Conservation (phyloP, 2,329 filamentous ascomycete species). For the Talaromyces sp. region DNA sequence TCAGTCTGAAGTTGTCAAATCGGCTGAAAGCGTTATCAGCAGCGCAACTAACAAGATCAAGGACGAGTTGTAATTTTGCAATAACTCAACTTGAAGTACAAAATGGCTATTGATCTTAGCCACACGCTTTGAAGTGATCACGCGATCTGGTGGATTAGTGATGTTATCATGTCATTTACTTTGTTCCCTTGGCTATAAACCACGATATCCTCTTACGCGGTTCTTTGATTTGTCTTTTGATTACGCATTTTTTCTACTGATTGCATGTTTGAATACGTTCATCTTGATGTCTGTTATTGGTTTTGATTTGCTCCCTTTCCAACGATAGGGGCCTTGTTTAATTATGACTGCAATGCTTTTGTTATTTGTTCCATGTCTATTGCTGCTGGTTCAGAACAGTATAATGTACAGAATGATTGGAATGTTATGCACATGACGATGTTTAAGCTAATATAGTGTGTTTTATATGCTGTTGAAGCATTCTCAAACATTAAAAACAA, state of each 20-base stretch:
- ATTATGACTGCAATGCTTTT: constrained; percentile 11
- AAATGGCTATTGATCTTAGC: not conserved
- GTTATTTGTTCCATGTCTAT: not conserved
- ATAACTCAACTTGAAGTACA: not conserved
- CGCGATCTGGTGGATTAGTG: not conserved
- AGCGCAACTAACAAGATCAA: constrained; percentile 45
- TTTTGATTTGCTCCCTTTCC: not conserved
- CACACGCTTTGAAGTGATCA: constrained; percentile 17
- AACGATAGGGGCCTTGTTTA: not conserved
- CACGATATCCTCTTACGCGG: constrained; percentile 26
- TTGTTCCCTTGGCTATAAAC: constrained; percentile 20
- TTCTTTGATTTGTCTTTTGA: constrained; percentile 17
- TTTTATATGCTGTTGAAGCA: not conserved
- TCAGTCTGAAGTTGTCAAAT: constrained; percentile 42
- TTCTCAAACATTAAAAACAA: not conserved
- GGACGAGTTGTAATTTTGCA: constrained; percentile 49
- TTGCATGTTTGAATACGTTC: not conserved
- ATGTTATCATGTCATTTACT: constrained; percentile 14
- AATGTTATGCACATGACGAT: constrained; percentile 1
- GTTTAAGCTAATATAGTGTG: not conserved
- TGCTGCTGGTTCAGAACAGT: not conserved
- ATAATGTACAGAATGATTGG: constrained; percentile 7
- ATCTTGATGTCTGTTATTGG: constrained; percentile 3
- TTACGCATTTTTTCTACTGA: not conserved
- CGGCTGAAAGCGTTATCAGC: constrained; percentile 47